Conservation (phyloP, 306 rosid genomes). For the Lotus japonicus region DNA sequence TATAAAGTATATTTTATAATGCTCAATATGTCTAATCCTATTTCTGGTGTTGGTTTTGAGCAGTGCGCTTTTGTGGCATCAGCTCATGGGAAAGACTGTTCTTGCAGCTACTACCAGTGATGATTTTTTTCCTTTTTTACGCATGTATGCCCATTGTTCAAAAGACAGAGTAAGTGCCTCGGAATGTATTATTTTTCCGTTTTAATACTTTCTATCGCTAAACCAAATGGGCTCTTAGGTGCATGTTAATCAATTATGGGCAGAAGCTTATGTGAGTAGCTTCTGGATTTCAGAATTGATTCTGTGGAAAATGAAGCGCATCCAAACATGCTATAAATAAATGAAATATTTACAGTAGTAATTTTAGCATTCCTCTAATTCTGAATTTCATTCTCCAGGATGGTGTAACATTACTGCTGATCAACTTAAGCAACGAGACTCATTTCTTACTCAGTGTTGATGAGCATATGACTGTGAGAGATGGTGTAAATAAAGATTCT, state of each 20-base stretch:
- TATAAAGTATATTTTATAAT: not conserved
- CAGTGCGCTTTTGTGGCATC: slow-evolving; percentile 93
- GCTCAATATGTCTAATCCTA: slow-evolving; percentile 5
- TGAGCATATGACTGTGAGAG: slow-evolving; percentile 23
- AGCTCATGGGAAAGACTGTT: slow-evolving; percentile 81
- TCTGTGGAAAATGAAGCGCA: too few species aligned
- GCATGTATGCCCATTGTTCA: slow-evolving; percentile 83
- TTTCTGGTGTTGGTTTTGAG: slow-evolving; percentile 23
- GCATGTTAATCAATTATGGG: too few species aligned
- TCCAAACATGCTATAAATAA: too few species aligned
- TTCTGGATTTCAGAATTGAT: too few species aligned
- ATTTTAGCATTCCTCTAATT: not conserved
- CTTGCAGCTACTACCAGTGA: slow-evolving; percentile 35
- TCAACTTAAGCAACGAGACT: slow-evolving; percentile 81
- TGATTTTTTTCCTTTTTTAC: slow-evolving; percentile 55
- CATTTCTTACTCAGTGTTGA: slow-evolving; percentile 35
- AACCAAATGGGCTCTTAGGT: too few species aligned
- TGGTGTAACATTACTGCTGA: slow-evolving; percentile 66
- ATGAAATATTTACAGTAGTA: not conserved
- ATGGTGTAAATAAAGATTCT: slow-evolving; percentile 1
- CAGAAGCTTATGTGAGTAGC: too few species aligned
- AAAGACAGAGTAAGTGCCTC: slow-evolving; percentile 89
- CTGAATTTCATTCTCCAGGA: slow-evolving; percentile 37
- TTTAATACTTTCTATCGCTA: too few species aligned
- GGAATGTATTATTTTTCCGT: too few species aligned